Evolutionary conservation across 495 filamentous ascomycete species (phyloP), one percentile per base, ranked within the genome.

Genomic region (Tuber borchii): DNA sequence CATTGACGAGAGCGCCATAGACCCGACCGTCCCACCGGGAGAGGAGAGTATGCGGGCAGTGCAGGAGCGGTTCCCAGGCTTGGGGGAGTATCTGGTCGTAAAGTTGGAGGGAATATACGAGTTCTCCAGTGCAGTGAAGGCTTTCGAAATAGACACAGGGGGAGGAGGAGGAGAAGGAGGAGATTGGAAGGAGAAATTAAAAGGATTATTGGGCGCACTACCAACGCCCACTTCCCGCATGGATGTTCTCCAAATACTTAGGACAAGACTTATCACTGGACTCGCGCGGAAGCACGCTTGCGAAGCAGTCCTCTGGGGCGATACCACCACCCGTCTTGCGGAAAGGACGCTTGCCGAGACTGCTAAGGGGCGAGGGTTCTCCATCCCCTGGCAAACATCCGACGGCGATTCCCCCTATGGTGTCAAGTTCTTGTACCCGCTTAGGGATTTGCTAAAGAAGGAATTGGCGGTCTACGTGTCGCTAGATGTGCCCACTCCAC

Each of bases 301-400:
- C 82, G 87, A 90, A 73, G 87, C 88, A 31, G 87, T 98, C 40
- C 82, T 97, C 0, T 92, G 95, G 85, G 95, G 93, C 22, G 90
- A 95, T 85, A 93, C 89, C 69, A 96, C 96, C 16, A 97, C 93
- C 12, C 88, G 91, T 17, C 88, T 99, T 37, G 95, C 95, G 6
- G 92, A 95, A 79, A 91, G 92, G 78, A 92, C 93, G 6, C 89
- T 99, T 4, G 86, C 93, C 1, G 92, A 94, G 83, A 92, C 93
- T 5, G 93, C 96, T 9, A 97, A 97, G 84, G 95, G 95, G 0
- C 87, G 95, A 6, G 95, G 94, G 0, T 91, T 91, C 75, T 88
- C 91, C 19, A 81, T 98, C 56, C 93, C 93, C 0, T 93, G 91
- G 91, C 89, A 91, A 79, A 87, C 93, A 10, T 88, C 89, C 19